phyloP scores from a whole-genome alignment of 2,329 filamentous ascomycete species.

The Epichloe gansuensis region DNA sequence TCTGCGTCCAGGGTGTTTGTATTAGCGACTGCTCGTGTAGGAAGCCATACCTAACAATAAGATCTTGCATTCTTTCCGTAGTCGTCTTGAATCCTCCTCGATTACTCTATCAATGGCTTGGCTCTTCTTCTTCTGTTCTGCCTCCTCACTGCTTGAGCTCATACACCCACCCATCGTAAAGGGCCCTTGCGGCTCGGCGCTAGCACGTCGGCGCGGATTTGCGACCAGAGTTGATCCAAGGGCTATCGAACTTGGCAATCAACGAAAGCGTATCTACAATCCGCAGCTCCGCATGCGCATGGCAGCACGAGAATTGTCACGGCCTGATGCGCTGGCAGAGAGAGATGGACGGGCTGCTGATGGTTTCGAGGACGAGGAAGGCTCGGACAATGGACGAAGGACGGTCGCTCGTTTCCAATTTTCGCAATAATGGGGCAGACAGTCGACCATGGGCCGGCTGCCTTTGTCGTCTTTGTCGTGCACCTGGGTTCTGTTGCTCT shows the following conservation, averaged over 20 bases:
- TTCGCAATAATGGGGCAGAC: background rate
- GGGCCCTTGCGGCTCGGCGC: constrained; percentile 8
- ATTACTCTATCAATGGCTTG: constrained; percentile 88
- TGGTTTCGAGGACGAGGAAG: background rate
- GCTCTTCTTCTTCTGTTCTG: constrained; percentile 89
- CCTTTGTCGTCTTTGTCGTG: background rate
- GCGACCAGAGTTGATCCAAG: background rate
- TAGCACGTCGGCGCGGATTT: background rate
- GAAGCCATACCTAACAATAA: constrained; percentile 62
- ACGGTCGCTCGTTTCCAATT: background rate
- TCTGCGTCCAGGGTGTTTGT: background rate
- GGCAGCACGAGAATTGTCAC: background rate
- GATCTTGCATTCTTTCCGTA: constrained; percentile 98
- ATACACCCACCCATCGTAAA: constrained; percentile 81
- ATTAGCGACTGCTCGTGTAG: background rate
- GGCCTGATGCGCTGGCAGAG: background rate
- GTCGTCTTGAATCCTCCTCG: constrained; percentile 84
- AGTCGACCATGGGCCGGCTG: background rate
- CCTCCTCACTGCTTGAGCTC: constrained; percentile 76
- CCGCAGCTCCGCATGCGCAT: background rate
- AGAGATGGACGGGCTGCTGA: background rate
- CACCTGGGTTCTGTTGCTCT: background rate
- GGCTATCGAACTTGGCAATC: background rate
- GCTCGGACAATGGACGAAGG: background rate
- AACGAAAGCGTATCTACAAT: background rate